phyloP scores from a whole-genome alignment of 345 rosid genomes.

The Corymbia maculata region DNA sequence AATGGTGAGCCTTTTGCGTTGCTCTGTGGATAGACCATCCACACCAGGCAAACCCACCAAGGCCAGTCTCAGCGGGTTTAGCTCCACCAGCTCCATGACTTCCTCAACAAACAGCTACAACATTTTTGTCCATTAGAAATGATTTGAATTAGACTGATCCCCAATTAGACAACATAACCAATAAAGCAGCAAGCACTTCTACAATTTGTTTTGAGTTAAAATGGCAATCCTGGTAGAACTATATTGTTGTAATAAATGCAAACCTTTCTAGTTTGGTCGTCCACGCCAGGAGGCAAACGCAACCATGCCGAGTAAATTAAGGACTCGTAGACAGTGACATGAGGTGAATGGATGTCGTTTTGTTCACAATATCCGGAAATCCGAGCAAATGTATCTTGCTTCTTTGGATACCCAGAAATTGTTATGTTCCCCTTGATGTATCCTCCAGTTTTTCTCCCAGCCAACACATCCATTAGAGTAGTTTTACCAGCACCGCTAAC shows the following conservation, averaged over 20 bases:
- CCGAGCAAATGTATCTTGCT: constrained; percentile 51
- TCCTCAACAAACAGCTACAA: constrained; percentile 74
- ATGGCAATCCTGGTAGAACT: background rate
- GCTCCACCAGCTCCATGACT: constrained; percentile 86
- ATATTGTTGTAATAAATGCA: background rate
- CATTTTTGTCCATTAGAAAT: too few relatives aligned
- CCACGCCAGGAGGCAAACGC: constrained; percentile 27
- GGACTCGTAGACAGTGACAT: constrained; percentile 44
- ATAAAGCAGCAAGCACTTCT: too few relatives aligned
- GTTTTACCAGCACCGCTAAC: constrained; percentile 59
- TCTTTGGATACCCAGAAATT: constrained; percentile 42
- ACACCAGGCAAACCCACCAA: constrained; percentile 79
- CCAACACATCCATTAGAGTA: constrained; percentile 45
- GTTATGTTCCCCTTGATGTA: constrained; percentile 29
- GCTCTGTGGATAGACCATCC: constrained; percentile 79
- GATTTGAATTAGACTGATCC: too few relatives aligned
- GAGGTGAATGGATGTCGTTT: constrained; percentile 48
- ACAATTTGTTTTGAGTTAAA: too few relatives aligned
- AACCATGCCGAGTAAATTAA: constrained; percentile 49
- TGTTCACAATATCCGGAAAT: constrained; percentile 51
- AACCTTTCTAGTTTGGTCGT: constrained; percentile 30
- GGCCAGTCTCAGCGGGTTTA: constrained; percentile 43
- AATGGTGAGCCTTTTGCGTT: constrained; percentile 80
- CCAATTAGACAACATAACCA: too few relatives aligned
- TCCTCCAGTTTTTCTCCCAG: constrained; percentile 49